phyloP scores from a whole-genome alignment of 345 rosid species.

The Lumnitzera littorea region DNA sequence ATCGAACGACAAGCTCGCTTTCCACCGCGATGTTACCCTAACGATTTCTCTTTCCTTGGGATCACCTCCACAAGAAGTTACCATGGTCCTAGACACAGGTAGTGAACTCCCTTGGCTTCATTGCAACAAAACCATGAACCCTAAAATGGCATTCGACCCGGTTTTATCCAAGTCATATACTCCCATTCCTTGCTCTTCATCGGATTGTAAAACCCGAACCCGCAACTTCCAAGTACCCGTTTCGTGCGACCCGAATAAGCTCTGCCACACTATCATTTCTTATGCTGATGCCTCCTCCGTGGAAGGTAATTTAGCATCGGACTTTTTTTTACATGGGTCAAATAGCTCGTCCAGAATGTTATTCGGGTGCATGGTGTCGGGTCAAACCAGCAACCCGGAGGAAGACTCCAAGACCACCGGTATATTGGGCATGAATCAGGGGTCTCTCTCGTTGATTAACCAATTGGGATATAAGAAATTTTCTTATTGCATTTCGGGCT shows the following conservation, averaged over 20 bases:
- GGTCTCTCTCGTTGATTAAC: slow-evolving; percentile 70
- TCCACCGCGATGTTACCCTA: slow-evolving; percentile 73
- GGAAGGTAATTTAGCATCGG: slow-evolving; percentile 79
- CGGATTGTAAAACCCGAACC: slow-evolving; percentile 58
- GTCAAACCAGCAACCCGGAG: slow-evolving; percentile 54
- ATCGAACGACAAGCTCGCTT: slow-evolving; percentile 64
- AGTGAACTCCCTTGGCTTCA: slow-evolving; percentile 90
- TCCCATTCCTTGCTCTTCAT: slow-evolving; percentile 58
- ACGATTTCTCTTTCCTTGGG: slow-evolving; percentile 71
- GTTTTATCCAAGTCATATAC: slow-evolving; percentile 52
- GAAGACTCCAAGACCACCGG: slow-evolving; percentile 74
- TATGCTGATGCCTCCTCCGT: slow-evolving; percentile 86
- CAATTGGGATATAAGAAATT: slow-evolving; percentile 78
- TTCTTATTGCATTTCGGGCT: slow-evolving; percentile 81
- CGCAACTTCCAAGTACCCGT: slow-evolving; percentile 70
- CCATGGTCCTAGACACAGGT: slow-evolving; percentile 91
- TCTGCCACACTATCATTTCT: slow-evolving; percentile 71
- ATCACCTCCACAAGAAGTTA: slow-evolving; percentile 78
- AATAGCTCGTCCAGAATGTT: slow-evolving; percentile 33
- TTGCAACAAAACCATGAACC: slow-evolving; percentile 42
- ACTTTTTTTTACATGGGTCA: slow-evolving; percentile 48
- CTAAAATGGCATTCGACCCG: slow-evolving; percentile 45
- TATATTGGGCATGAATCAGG: slow-evolving; percentile 87
- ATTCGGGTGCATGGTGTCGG: slow-evolving; percentile 84
- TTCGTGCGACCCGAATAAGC: slow-evolving; percentile 65